Conservation (phyloP, 306 rosid genomes). For the Prunus persica region Prunus_persica_NCBIv2 NC_034009.1:43241501-43242000, state of each 20-base stretch:
- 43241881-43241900: neutral
- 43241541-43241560: slow-evolving; percentile 92
- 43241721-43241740: slow-evolving; percentile 2
- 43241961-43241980: neutral
- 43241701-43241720: slow-evolving; percentile 13
- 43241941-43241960: neutral
- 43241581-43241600: slow-evolving; percentile 92
- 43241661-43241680: neutral
- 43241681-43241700: slow-evolving; percentile 2
- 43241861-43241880: neutral
- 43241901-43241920: neutral
- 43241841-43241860: neutral
- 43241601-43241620: slow-evolving; percentile 77
- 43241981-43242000: too few species aligned
- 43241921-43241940: neutral
- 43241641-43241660: slow-evolving; percentile 28
- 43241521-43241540: slow-evolving; percentile 81
- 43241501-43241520: slow-evolving; percentile 68
- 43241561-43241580: slow-evolving; percentile 79
- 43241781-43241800: neutral
- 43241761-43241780: neutral
- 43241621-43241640: slow-evolving; percentile 61
- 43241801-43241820: slow-evolving; percentile 18
- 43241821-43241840: slow-evolving; percentile 1
- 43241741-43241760: neutral